Evolutionary conservation across 2,329 filamentous ascomycete species (phyloP).

Genomic region (Xylariaceae sp.): DNA sequence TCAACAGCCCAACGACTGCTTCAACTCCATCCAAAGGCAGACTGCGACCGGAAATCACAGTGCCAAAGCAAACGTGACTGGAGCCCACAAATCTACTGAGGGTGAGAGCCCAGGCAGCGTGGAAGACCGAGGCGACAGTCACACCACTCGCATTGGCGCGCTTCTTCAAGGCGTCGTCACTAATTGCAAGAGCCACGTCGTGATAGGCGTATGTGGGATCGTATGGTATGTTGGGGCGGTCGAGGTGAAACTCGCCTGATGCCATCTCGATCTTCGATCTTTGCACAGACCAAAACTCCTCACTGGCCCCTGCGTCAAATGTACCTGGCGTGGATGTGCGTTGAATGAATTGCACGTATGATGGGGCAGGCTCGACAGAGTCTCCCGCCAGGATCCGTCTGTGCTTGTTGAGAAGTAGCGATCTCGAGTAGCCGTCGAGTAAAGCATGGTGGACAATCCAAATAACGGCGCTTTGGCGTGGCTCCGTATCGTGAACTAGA

Average conservation of each 20-base stretch:
- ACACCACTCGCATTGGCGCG: neutral
- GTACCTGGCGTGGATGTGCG: neutral
- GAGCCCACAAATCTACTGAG: constrained; percentile 29
- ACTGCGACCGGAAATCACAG: constrained; percentile 32
- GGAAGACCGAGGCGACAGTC: constrained; percentile 1
- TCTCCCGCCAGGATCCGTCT: neutral
- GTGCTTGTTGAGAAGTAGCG: constrained; percentile 1
- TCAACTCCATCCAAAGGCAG: constrained; percentile 27
- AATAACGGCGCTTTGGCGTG: constrained; percentile 3
- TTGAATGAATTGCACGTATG: neutral
- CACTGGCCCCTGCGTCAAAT: neutral
- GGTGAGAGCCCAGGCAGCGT: constrained; percentile 34
- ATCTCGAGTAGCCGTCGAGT: constrained; percentile 3
- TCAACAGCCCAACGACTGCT: constrained; percentile 31
- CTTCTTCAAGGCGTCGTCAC: neutral
- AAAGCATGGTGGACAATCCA: constrained; percentile 11
- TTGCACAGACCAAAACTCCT: constrained; percentile 1
- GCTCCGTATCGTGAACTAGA: neutral
- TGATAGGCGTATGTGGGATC: neutral
- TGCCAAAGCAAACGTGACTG: constrained; percentile 31
- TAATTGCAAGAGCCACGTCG: neutral
- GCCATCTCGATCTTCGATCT: neutral
- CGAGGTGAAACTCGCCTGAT: neutral
- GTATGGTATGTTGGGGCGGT: neutral
- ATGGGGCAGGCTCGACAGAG: neutral